phyloP scores from a whole-genome alignment of 106 monocot genomes.

The Dendrobium nobile region DNA sequence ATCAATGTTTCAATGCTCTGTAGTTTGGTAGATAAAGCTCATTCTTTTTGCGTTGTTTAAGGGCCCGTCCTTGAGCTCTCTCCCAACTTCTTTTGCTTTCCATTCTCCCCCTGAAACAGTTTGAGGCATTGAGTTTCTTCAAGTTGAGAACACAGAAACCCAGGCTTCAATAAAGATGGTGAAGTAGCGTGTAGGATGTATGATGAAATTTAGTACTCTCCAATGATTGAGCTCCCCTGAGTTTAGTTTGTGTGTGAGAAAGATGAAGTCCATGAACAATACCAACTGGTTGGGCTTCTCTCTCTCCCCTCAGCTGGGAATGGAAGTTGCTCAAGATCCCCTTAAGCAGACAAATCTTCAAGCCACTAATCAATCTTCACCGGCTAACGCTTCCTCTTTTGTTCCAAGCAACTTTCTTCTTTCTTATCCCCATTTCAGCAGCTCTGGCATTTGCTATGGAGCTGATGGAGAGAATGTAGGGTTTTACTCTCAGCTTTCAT shows the following conservation, averaged over 20 bases:
- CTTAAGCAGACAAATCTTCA: slow-evolving; percentile 16
- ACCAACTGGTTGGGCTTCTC: slow-evolving; percentile 89
- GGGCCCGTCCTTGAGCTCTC: slow-evolving; percentile 16
- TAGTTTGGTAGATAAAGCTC: slow-evolving; percentile 25
- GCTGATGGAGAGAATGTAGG: slow-evolving; percentile 41
- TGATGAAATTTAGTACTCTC: slow-evolving; percentile 19
- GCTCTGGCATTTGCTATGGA: slow-evolving; percentile 54
- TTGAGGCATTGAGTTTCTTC: not conserved
- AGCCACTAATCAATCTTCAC: slow-evolving; percentile 24
- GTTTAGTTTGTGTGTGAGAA: slow-evolving; percentile 13
- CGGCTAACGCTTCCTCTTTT: slow-evolving; percentile 28
- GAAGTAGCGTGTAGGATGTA: slow-evolving; percentile 3
- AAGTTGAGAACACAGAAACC: slow-evolving; percentile 17
- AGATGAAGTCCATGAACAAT: slow-evolving; percentile 62
- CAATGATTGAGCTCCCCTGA: slow-evolving; percentile 38
- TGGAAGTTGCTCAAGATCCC: slow-evolving; percentile 52
- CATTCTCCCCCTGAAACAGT: not conserved
- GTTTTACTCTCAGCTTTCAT: slow-evolving; percentile 42
- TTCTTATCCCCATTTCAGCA: slow-evolving; percentile 30
- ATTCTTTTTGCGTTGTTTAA: slow-evolving; percentile 34
- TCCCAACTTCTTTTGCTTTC: not conserved
- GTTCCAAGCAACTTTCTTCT: slow-evolving; percentile 47
- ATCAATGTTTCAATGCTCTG: slow-evolving; percentile 45
- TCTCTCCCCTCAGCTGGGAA: slow-evolving; percentile 70
- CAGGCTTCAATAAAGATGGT: slow-evolving; percentile 9